Evolutionary conservation across 768 basidiomycete species (phyloP).

Genomic region (Arthromyces matolae): DNA sequence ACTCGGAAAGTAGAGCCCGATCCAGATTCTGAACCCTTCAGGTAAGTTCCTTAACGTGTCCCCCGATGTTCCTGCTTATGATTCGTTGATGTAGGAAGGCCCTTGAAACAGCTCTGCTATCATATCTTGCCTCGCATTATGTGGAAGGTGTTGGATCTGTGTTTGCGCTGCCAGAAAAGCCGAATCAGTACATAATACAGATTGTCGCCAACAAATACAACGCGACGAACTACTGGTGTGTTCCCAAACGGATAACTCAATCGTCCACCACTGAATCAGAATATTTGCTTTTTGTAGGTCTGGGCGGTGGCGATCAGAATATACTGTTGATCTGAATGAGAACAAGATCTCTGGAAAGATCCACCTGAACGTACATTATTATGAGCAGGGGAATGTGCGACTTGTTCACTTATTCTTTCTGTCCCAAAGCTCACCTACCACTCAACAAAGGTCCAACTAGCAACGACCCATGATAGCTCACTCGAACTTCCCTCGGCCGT

Average conservation of each 20-base stretch:
- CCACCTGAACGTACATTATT: constrained; percentile 89
- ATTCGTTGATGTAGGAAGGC: constrained; percentile 45
- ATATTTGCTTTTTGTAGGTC: constrained; percentile 52
- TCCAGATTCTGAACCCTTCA: constrained; percentile 65
- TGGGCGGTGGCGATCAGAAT: constrained; percentile 91
- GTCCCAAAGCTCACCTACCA: too few species aligned
- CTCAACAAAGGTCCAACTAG: constrained; percentile 88
- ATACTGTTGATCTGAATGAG: constrained; percentile 64
- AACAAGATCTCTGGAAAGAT: constrained; percentile 69
- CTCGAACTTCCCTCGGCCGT: constrained; percentile 62
- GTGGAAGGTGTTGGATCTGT: constrained; percentile 73
- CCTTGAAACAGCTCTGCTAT: constrained; percentile 61
- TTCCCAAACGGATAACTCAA: too few species aligned
- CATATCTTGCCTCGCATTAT: constrained; percentile 81
- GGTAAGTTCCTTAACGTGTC: constrained; percentile 42
- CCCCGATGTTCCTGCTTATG: neutral
- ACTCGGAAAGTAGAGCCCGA: constrained; percentile 60
- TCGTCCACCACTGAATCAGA: too few species aligned
- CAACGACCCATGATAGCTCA: constrained; percentile 65
- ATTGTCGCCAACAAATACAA: constrained; percentile 97
- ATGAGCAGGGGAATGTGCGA: constrained; percentile 92
- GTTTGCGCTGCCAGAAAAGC: constrained; percentile 49
- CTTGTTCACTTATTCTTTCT: neutral
- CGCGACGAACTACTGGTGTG: constrained; percentile 85
- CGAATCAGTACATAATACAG: constrained; percentile 61